Evolutionary conservation across 345 rosid species (phyloP).

Genomic region (Trapa bicornis): DNA sequence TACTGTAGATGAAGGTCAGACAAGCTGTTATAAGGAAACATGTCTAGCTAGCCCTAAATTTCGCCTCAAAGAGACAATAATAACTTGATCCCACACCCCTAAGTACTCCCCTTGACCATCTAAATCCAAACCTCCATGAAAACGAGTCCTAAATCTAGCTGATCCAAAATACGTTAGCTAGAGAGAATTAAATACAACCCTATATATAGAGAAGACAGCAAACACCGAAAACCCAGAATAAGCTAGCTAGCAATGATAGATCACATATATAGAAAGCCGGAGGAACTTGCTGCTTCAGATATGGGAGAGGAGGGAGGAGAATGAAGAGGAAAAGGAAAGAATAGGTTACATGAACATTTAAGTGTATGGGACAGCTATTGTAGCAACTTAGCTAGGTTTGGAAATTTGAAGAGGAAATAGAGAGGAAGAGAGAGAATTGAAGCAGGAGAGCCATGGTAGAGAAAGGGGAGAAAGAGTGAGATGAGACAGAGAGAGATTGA

Average conservation of each 20-base stretch:
- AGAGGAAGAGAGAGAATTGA: neutral
- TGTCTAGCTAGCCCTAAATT: neutral
- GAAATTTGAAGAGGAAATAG: neutral
- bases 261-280: neutral
- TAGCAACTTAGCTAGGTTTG: neutral
- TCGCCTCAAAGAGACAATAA: neutral
- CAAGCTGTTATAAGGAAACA: neutral
- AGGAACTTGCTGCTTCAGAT: slow-evolving; percentile 2
- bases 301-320: neutral
- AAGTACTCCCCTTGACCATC: too few relatives aligned
- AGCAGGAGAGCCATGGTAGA: neutral
- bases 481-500: too few relatives aligned
- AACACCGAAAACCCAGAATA: neutral
- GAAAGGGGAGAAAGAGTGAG: too few relatives aligned
- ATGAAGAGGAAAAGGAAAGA: neutral
- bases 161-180: neutral
- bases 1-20: neutral
- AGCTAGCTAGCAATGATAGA: neutral
- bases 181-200: neutral
- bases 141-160: neutral
- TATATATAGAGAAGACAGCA: neutral
- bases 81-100: neutral
- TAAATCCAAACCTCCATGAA: neutral
- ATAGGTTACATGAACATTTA: neutral
- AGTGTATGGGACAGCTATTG: neutral